phyloP scores from a whole-genome alignment of 1,139 yeast genomes.

The Pneumocystis jirovecii region DNA sequence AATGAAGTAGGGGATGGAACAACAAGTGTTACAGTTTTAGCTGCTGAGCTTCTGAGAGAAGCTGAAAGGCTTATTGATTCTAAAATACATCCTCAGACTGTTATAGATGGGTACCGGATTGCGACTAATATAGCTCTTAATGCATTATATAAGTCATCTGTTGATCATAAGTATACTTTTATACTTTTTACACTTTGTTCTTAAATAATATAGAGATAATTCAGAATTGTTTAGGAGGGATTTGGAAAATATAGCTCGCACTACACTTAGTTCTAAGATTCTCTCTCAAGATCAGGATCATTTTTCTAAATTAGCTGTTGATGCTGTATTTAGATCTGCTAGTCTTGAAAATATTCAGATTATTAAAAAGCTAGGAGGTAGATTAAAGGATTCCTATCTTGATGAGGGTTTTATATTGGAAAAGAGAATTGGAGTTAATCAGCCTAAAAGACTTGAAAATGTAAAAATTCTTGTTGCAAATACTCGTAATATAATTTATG shows the following conservation, averaged over 20 bases:
- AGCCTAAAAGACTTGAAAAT: constrained; percentile 70
- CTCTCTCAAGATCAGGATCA: constrained; percentile 86
- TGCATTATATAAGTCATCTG: constrained; percentile 65
- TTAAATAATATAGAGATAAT: constrained; percentile 22
- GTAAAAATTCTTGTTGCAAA: constrained; percentile 86
- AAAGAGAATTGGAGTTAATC: constrained; percentile 85
- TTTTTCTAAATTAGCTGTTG: constrained; percentile 81
- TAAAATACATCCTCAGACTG: constrained; percentile 94
- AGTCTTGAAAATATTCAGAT: constrained; percentile 88
- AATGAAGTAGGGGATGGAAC: constrained; percentile 99
- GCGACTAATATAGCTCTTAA: constrained; percentile 70
- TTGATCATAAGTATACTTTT: constrained; percentile 42
- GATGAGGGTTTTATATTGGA: constrained; percentile 75
- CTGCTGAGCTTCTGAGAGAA: constrained; percentile 84
- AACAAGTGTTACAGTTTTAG: constrained; percentile 88
- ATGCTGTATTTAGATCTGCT: constrained; percentile 84
- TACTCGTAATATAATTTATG: constrained; percentile 31
- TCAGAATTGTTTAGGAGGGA: constrained; percentile 57
- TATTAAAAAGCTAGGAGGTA: constrained; percentile 87
- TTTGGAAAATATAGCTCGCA: constrained; percentile 71
- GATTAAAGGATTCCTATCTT: constrained; percentile 74
- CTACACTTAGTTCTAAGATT: constrained; percentile 86
- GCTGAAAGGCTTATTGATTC: constrained; percentile 87
- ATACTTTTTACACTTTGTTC: not conserved
- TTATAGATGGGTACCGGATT: constrained; percentile 85